Evolutionary conservation across 148 eudicot genomes (phyloP).

Genomic region (Polygonum aviculare): DNA sequence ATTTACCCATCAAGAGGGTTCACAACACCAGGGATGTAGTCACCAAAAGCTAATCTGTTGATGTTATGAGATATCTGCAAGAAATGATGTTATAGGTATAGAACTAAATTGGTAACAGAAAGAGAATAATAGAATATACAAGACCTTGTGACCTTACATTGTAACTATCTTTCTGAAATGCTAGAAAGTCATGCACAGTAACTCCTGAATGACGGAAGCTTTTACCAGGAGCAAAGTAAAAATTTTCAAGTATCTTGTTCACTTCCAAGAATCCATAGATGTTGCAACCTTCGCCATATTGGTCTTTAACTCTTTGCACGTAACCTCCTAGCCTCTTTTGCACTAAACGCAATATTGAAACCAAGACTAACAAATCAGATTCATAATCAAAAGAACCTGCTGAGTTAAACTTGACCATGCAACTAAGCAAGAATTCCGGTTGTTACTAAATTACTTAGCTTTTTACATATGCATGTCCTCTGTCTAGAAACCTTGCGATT

Average conservation of each 20-base stretch:
- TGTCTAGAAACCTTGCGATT: too few species aligned
- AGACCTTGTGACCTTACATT: conserved; percentile 40
- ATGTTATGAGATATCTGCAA: conserved; percentile 72
- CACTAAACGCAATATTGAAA: conserved; percentile 36
- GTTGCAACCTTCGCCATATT: conserved; percentile 96
- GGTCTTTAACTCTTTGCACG: conserved; percentile 52
- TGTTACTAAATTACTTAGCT: too few species aligned
- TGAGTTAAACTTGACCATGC: too few species aligned
- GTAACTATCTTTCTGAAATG: conserved; percentile 43
- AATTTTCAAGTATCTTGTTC: conserved; percentile 83
- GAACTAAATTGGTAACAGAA: neutral
- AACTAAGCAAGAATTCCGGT: too few species aligned
- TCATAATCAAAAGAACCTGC: neutral
- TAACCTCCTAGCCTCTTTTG: conserved; percentile 89
- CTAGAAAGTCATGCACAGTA: conserved; percentile 36
- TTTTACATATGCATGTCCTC: too few species aligned
- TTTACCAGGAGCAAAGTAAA: conserved; percentile 83
- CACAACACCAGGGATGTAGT: conserved; percentile 57
- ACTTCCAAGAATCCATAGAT: conserved; percentile 82
- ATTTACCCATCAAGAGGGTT: conserved; percentile 82
- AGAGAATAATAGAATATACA: too few species aligned
- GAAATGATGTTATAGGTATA: neutral
- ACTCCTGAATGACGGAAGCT: conserved; percentile 63
- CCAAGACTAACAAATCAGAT: neutral
- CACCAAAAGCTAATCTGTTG: conserved; percentile 72